Percentiles rank a stretch among this genome's conserved stretches.
Conservation (phyloP, 1,139 yeast genomes). For the Wickerhamiella pararugosa region DNA sequence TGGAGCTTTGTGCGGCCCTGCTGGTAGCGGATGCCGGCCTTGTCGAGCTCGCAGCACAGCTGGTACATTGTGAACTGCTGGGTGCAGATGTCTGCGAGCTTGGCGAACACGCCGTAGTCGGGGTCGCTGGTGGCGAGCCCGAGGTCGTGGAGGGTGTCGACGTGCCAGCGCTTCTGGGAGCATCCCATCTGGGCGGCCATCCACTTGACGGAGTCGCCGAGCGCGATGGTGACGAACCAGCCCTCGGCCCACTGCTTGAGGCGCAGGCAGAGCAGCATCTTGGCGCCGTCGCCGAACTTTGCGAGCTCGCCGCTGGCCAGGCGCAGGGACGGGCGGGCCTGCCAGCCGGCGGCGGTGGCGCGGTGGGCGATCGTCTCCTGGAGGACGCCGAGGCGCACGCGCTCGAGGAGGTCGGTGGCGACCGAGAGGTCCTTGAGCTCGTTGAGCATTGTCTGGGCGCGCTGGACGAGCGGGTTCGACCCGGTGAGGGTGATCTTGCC, state of each 20-base stretch:
- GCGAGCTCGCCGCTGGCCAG: conserved; percentile 14
- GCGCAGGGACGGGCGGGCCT: conserved; percentile 10
- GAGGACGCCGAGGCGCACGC: conserved; percentile 7
- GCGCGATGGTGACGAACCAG: conserved; percentile 25
- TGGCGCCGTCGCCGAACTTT: conserved; percentile 15
- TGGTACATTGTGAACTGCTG: conserved; percentile 15
- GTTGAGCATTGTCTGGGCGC: conserved; percentile 6
- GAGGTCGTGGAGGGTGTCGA: conserved; percentile 13
- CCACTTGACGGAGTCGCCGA: conserved; percentile 15
- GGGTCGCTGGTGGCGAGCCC: conserved; percentile 11
- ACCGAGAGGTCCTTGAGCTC: background rate
- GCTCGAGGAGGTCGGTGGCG: conserved; percentile 3
- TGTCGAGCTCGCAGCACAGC: conserved; percentile 14
- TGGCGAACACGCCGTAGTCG: conserved; percentile 12
- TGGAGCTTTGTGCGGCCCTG: conserved; percentile 7
- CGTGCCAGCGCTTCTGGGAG: conserved; percentile 14
- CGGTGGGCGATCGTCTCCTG: conserved; percentile 13
- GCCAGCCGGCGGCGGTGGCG: conserved; percentile 17
- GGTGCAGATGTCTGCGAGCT: conserved; percentile 10
- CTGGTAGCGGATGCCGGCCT: conserved; percentile 8
- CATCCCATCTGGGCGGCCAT: conserved; percentile 13
- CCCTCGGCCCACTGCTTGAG: conserved; percentile 23
- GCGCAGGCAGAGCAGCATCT: conserved; percentile 21
- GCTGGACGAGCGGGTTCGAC: conserved; percentile 15
- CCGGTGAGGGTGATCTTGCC: conserved; percentile 5